Conservation (phyloP, 352 stramenopile genomes). For the Peronospora tabacina region DNA sequence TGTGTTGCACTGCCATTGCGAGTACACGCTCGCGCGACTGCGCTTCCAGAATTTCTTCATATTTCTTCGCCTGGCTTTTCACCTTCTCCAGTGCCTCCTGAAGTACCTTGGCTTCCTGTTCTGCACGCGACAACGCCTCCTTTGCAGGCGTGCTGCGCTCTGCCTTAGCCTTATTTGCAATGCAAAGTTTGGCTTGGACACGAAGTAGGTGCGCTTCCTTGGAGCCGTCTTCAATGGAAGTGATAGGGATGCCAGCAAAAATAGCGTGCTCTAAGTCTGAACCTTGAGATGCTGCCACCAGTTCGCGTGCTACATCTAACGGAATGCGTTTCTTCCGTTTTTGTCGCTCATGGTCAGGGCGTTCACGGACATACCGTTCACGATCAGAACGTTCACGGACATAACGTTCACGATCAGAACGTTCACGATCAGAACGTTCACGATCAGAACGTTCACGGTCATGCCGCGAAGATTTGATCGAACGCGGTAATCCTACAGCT, state of each 20-base stretch:
- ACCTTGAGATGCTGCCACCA: conserved; percentile 71
- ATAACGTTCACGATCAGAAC: background rate
- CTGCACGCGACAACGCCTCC: conserved; percentile 55
- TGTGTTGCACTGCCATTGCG: conserved; percentile 60
- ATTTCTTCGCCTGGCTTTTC: conserved; percentile 79
- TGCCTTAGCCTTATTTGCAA: conserved; percentile 41
- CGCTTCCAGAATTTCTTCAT: conserved; percentile 69
- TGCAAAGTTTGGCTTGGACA: conserved; percentile 75
- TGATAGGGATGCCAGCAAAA: conserved; percentile 71
- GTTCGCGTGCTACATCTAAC: conserved; percentile 66
- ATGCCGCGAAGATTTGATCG: conserved; percentile 6
- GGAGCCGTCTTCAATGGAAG: conserved; percentile 66
- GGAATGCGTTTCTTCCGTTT: conserved; percentile 80
- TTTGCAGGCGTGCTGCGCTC: conserved; percentile 44
- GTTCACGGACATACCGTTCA: conserved; percentile 15
- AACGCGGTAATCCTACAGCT: conserved; percentile 6
- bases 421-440: conserved; percentile 18
- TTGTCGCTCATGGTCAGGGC: conserved; percentile 31
- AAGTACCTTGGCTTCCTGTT: conserved; percentile 65
- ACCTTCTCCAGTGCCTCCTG: conserved; percentile 79
- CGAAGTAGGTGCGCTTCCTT: conserved; percentile 72
- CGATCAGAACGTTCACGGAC: background rate
- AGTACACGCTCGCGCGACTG: conserved; percentile 67
- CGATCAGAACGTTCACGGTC: background rate
- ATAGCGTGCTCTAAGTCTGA: conserved; percentile 53